These are phyloP conservation scores for Potentilla sterilis DNA, from an alignment of 306 rosid genomes.

Conservation along the genomic window DNA sequence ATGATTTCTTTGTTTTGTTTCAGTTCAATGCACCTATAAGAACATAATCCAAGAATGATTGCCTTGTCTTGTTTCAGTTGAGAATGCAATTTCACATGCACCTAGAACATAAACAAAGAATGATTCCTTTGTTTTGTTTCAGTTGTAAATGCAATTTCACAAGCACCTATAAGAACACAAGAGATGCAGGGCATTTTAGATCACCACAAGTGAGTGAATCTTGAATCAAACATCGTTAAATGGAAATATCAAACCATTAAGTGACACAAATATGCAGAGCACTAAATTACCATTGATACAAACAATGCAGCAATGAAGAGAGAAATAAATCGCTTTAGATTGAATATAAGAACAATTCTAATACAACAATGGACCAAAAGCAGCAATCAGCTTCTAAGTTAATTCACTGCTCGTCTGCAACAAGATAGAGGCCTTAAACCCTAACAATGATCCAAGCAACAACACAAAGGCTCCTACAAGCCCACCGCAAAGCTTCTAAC, in stretches of 20 bases:
- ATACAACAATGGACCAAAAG: neutral
- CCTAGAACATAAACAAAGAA: constrained; percentile 11
- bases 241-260: neutral
- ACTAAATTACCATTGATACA: constrained; percentile 13
- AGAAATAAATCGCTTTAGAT: constrained; percentile 23
- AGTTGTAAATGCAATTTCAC: constrained; percentile 4
- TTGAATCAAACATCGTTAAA: neutral
- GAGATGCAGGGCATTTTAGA: neutral
- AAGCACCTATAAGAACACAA: constrained; percentile 22
- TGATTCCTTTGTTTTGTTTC: neutral
- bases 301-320: constrained; percentile 17
- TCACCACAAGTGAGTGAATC: constrained; percentile 21
- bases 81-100: constrained; percentile 19
- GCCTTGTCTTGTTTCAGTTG: neutral
- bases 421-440: constrained; percentile 2
- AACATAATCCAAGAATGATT: neutral
- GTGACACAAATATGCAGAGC: neutral
- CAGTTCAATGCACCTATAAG: constrained; percentile 13
- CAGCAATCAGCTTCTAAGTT: neutral
- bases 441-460: constrained; percentile 1
- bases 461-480: constrained; percentile 11
- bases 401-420: neutral
- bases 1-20: neutral
- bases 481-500: constrained; percentile 8
- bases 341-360: neutral